Evolutionary conservation across 2,329 filamentous ascomycete genomes (phyloP), one percentile per base, ranked within the genome.

Genomic region (Venturia nashicola): DNA sequence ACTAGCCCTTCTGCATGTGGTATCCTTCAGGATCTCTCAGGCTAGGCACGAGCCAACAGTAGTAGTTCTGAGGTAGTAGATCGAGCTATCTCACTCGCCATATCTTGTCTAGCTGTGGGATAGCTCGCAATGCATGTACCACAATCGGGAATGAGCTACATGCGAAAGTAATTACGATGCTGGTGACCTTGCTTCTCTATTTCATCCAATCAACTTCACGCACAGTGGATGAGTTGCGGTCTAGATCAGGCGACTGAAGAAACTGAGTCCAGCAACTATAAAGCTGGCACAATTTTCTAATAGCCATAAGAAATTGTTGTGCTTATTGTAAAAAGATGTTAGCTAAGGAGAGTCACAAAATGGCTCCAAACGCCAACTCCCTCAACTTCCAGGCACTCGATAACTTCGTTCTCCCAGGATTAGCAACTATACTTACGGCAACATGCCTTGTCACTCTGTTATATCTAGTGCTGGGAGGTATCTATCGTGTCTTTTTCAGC

Each of bases 401-500:
- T 3, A 23, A 23, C 3, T 12, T 3, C n/a, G 9, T 48, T n/a
- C 2, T 6, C 8, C 20, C 20, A 23, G n/a, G 11, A 12, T 48
- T 1, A 5, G 6, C 1, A 27, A 23, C n/a, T 20, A 48, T n/a
- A 48, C 44, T 48, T 3, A 18, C 20, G 20, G 44, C 44, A 27
- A 18, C 9, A 11, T 48, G 44, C 20, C 44, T 48, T 27, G 44
- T 27, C 20, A 8, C 11, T 23, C 12, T 8, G 12, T 12, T 27
- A 23, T 48, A 3, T 14, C 2, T 11, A 23, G 44, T 27, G 44
- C 20, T 23, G 44, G 27, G 12, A 48, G 44, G n/a, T 8, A 36
- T 71, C 7, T 70, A 70, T 59, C 67, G 68, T 23, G 48, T 70
- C 9, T 69, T 65, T 51, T 61, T 71, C 16, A 63, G 66, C 59